Conservation (phyloP, 495 filamentous ascomycete species). For the Podospora fimiseda region DNA sequence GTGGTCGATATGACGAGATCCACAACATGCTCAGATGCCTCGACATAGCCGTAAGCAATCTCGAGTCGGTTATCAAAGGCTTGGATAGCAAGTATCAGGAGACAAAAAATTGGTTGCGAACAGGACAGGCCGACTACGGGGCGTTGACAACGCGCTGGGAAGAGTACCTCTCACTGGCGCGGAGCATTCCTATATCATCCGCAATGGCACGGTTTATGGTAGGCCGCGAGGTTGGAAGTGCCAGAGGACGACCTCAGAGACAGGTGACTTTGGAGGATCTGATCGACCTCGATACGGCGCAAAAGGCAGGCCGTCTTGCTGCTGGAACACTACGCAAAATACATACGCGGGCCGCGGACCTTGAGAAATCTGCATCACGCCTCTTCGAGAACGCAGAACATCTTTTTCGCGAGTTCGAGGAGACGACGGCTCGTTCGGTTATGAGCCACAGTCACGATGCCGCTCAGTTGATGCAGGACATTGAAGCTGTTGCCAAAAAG, state of each 20-base stretch:
- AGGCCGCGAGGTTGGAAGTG: constrained; percentile 35
- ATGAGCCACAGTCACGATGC: constrained; percentile 37
- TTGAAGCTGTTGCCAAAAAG: constrained; percentile 77
- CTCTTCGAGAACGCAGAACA: constrained; percentile 42
- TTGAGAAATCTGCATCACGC: constrained; percentile 40
- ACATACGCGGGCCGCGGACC: constrained; percentile 37
- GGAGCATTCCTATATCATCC: constrained; percentile 50
- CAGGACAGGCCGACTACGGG: constrained; percentile 64
- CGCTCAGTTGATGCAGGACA: constrained; percentile 65
- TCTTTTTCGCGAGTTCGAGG: constrained; percentile 44
- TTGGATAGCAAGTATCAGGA: constrained; percentile 69
- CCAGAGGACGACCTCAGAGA: constrained; percentile 31
- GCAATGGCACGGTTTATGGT: constrained; percentile 51
- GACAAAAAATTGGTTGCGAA: constrained; percentile 64
- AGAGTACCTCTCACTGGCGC: constrained; percentile 54
- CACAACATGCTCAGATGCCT: constrained; percentile 65
- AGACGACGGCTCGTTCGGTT: constrained; percentile 39
- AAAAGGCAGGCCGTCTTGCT: constrained; percentile 52
- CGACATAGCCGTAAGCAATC: constrained; percentile 72
- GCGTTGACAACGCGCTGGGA: constrained; percentile 62
- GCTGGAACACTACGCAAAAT: constrained; percentile 41
- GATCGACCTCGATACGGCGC: constrained; percentile 59
- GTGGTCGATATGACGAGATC: constrained; percentile 54
- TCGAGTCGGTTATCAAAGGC: constrained; percentile 66
- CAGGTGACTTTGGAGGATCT: constrained; percentile 61